Percentiles rank a stretch among this genome's conserved stretches.
phyloP scores from a whole-genome alignment of 306 rosid genomes.

The Datisca glomerata region DNA sequence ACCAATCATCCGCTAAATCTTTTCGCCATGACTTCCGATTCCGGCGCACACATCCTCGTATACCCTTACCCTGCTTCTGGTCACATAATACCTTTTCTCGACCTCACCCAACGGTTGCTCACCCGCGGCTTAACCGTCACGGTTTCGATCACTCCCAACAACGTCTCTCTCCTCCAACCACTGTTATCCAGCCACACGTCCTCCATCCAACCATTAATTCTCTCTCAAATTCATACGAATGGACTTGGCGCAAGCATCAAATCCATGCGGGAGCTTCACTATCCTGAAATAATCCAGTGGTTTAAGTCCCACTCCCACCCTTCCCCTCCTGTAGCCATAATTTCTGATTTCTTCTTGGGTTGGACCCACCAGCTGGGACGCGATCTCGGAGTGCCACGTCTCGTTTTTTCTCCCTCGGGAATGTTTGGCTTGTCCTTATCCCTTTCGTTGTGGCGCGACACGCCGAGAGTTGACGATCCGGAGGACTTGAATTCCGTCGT shows the following conservation, averaged over 20 bases:
- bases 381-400: conserved; percentile 19
- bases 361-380: conserved; percentile 39
- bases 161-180: conserved; percentile 12
- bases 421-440: conserved; percentile 26
- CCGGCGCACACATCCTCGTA: conserved; percentile 4
- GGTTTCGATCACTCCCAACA: conserved; percentile 14
- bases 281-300: conserved; percentile 21
- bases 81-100: conserved; percentile 19
- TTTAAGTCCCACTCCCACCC: conserved; percentile 24
- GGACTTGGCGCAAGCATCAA: no score
- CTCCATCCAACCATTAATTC: conserved; percentile 8
- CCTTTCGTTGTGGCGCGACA: conserved; percentile 11
- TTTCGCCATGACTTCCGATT: no score
- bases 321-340: conserved; percentile 21
- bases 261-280: no score
- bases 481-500: conserved; percentile 20
- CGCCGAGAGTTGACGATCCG: not conserved
- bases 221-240: no score
- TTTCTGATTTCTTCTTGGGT: conserved; percentile 43
- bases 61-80: conserved; percentile 14
- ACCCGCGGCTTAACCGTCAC: conserved; percentile 8
- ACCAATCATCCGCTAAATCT: no score
- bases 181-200: conserved; percentile 7
- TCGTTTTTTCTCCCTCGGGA: conserved; percentile 35
- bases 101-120: conserved; percentile 11